Evolutionary conservation across 257 asterid species (phyloP).

Genomic region (Jacaranda mimosifolia): DNA sequence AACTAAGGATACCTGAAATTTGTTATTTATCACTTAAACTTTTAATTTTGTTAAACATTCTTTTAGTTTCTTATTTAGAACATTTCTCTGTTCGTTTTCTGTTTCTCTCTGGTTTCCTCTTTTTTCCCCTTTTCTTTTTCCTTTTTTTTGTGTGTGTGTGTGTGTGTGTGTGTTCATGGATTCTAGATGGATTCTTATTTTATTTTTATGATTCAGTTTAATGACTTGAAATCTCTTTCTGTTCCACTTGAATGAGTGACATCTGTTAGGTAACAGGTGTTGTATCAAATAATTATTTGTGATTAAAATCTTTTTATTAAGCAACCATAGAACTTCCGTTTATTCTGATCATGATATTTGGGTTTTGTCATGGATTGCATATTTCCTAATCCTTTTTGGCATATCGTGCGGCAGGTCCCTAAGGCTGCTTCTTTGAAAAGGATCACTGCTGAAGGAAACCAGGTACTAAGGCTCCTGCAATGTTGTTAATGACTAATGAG

Average conservation of each 20-base stretch:
- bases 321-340: background rate
- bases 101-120: background rate
- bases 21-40: background rate
- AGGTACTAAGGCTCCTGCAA: slow-evolving; percentile 23
- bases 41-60: background rate
- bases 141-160: too few relatives aligned
- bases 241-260: background rate
- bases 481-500: background rate
- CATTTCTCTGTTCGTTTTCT: background rate
- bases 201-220: too few relatives aligned
- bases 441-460: background rate
- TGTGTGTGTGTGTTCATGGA: background rate
- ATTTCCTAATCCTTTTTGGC: background rate
- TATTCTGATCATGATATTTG: background rate
- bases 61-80: background rate
- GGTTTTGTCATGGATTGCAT: background rate
- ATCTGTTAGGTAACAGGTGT: background rate
- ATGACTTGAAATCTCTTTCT: too few relatives aligned
- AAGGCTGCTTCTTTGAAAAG: slow-evolving; percentile 41
- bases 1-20: background rate
- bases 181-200: background rate
- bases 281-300: background rate
- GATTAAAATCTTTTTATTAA: too few relatives aligned
- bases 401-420: slow-evolving; percentile 21
- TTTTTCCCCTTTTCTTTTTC: too few relatives aligned